Conservation (phyloP, 2,329 filamentous ascomycete genomes). For the Fusarium caatingaense region DNA sequence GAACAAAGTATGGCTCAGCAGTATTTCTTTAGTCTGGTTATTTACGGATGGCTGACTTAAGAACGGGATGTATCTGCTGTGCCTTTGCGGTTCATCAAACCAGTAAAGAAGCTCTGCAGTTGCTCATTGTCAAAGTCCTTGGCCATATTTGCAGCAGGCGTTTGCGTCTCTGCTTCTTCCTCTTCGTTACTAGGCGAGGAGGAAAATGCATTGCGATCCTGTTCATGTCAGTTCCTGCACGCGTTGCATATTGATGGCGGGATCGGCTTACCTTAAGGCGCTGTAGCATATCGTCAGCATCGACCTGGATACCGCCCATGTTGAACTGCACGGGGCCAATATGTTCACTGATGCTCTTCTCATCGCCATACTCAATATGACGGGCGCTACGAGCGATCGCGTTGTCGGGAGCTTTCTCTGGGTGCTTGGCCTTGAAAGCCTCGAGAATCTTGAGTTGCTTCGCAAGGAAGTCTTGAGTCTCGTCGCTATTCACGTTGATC, state of each 20-base stretch:
- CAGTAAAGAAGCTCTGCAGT: constrained; percentile 69
- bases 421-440: constrained; percentile 65
- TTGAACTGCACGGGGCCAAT: constrained; percentile 98
- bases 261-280: constrained; percentile 76
- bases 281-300: constrained; percentile 92
- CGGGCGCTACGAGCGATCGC: constrained; percentile 39
- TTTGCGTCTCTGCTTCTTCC: constrained; percentile 53
- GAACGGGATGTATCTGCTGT: constrained; percentile 34
- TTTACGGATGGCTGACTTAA: constrained; percentile 9
- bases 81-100: constrained; percentile 67
- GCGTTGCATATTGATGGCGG: neutral
- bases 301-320: constrained; percentile 96
- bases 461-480: constrained; percentile 81
- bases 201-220: constrained; percentile 69
- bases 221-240: constrained; percentile 36
- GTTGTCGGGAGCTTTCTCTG: constrained; percentile 56
- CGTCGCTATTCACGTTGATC: constrained; percentile 57
- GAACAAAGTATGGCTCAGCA: constrained; percentile 1
- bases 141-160: constrained; percentile 56
- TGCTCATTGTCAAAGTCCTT: constrained; percentile 64
- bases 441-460: constrained; percentile 83
- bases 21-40: constrained; percentile 1
- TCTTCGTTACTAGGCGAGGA: constrained; percentile 58
- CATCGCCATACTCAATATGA: constrained; percentile 52
- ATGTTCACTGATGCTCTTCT: constrained; percentile 74